Base-by-base conservation (phyloP, 257 asterid genomes). In the Thymus mandschuricus region DNA sequence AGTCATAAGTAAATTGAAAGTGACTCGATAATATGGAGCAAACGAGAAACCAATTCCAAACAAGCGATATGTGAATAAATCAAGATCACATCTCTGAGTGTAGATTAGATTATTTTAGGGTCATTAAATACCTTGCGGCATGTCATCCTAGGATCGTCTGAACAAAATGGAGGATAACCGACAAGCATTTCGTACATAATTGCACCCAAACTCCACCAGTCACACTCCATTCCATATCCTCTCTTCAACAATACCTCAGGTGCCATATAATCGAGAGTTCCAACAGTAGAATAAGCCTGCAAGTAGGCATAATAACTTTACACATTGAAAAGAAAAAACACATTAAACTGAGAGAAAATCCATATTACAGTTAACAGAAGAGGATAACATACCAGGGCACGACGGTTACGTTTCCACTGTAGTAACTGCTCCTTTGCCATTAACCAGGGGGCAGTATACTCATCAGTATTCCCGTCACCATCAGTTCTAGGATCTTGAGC, bases 161-260 rank as follows among this genome's bases (percentile, higher is more conserved):
- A 94, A 63, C 97, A 94, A 79, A 94, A 94, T 10, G 99, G 99
- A 69, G 99, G 97, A 78, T 91, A 94, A 6, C 98, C 98, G 13
- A 86, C 60, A 68, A 94, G 95, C 98, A 93, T 93, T 79, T 93
- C 98, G 1, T 83, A 93, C 89, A 93, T 77, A 59, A 93, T 93
- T 28, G 97, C 98, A 46, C 98, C 98, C 75, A 94, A 67, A 27
- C 97, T 91, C 99, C 99, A 94, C 99, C 99, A 94, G 69, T 94
- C 99, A 62, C 99, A 94, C 84, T 94, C 99, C 90, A 94, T 83
- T 62, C 97, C 99, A 44, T 94, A 94, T 83, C 98, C 98, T 77
- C 85, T 94, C 81, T 94, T 94, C 78, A 94, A 73, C 71, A 94
- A 81, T 66, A 94, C 93, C 75, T 91, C 99, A 1, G 98, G 98